Evolutionary conservation across 768 basidiomycete species (phyloP).

Genomic region (Termitomyces titanicus): DNA sequence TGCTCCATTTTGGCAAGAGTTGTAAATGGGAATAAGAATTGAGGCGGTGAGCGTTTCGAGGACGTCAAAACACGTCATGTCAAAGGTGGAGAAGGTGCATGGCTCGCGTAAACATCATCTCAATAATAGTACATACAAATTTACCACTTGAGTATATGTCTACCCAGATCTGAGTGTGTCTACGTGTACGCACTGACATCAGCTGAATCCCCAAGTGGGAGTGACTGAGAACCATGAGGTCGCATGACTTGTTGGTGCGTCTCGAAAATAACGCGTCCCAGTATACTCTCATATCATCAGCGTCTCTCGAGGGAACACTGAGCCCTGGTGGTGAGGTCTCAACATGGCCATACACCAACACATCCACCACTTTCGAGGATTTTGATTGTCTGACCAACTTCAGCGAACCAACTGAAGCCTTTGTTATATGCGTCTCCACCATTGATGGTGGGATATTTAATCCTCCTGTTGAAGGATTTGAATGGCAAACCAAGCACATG

Average conservation of each 20-base stretch:
- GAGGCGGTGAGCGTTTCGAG: background rate
- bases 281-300: background rate
- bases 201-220: background rate
- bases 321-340: constrained; percentile 5
- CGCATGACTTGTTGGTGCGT: background rate
- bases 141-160: no score
- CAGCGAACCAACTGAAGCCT: constrained; percentile 72
- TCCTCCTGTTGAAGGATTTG: constrained; percentile 28
- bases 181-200: background rate
- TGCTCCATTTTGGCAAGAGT: background rate
- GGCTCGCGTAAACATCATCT: no score
- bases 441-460: constrained; percentile 46
- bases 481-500: constrained; percentile 74
- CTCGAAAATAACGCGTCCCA: background rate
- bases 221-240: background rate
- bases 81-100: background rate
- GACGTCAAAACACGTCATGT: background rate
- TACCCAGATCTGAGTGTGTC: background rate
- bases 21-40: background rate
- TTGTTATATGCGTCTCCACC: constrained; percentile 45
- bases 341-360: constrained; percentile 51
- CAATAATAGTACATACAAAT: no score
- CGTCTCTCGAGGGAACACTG: background rate
- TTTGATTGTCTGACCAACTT: constrained; percentile 53
- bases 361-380: constrained; percentile 53